Percentiles rank a stretch among this genome's conserved stretches.
Evolutionary conservation across 306 rosid genomes (phyloP).

Genomic region (Fragaria nilgerrensis): DNA sequence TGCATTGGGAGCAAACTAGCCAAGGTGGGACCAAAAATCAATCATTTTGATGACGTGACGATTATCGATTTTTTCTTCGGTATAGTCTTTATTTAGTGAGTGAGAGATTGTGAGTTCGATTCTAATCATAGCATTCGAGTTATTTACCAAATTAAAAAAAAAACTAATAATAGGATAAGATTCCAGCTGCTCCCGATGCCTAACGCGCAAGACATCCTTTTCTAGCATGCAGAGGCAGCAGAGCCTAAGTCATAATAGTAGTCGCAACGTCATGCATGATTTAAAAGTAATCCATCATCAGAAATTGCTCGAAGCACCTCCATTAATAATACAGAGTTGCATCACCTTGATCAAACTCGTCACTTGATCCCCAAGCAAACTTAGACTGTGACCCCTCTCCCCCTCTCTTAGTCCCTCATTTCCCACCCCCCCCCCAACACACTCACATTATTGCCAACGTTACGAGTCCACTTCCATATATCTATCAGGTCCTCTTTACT

Average conservation of each 20-base stretch:
- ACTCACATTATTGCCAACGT: slow-evolving; percentile 28
- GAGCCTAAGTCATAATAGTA: background rate
- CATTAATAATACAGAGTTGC: background rate
- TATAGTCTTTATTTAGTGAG: rapidly evolving
- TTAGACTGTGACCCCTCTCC: slow-evolving; percentile 28
- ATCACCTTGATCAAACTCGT: slow-evolving; percentile 8
- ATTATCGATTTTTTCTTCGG: too few species aligned
- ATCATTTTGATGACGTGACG: too few species aligned
- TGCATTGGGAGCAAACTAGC: too few species aligned
- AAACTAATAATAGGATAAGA: background rate
- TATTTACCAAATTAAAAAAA: too few species aligned
- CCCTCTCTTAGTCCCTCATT: background rate
- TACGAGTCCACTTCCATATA: background rate
- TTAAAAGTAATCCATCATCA: background rate
- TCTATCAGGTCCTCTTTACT: background rate
- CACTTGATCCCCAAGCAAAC: slow-evolving; percentile 57
- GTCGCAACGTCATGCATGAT: slow-evolving; percentile 7
- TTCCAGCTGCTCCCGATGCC: background rate
- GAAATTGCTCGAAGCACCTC: background rate
- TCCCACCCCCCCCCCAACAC: slow-evolving; percentile 2
- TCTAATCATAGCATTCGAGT: rapidly evolving
- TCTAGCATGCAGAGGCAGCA: background rate
- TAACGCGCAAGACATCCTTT: background rate
- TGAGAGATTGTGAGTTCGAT: too few species aligned
- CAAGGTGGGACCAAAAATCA: too few species aligned